phyloP scores from a whole-genome alignment of 2,329 filamentous ascomycete genomes.

The Coniochaeta ligniaria region DNA sequence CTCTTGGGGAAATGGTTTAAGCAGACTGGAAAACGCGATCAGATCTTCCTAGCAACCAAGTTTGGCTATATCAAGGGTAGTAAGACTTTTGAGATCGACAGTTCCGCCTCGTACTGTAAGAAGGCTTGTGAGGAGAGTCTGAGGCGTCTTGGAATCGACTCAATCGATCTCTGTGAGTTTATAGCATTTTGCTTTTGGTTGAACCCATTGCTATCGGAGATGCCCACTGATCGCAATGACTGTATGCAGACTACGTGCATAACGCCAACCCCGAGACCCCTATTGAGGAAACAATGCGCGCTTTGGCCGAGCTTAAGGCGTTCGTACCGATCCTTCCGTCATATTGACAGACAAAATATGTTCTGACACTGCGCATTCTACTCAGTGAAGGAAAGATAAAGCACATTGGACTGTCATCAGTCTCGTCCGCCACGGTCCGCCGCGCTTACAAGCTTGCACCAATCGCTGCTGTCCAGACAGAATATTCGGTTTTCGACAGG shows the following conservation, averaged over 20 bases:
- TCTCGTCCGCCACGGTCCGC: slow-evolving; percentile 38
- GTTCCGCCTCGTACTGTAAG: slow-evolving; percentile 23
- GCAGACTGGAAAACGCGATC: slow-evolving; percentile 28
- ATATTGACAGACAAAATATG: not conserved
- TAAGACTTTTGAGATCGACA: not conserved
- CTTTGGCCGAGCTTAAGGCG: slow-evolving; percentile 32
- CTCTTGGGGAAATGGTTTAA: slow-evolving; percentile 36
- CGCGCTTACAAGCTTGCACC: slow-evolving; percentile 40
- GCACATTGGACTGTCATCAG: slow-evolving; percentile 43
- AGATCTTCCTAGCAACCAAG: slow-evolving; percentile 39
- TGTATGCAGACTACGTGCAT: slow-evolving; percentile 28
- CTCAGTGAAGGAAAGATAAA: slow-evolving; percentile 43
- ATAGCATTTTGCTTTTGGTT: not conserved
- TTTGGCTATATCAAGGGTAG: slow-evolving; percentile 16
- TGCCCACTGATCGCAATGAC: not conserved
- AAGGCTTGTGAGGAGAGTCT: slow-evolving; percentile 29
- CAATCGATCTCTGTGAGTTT: slow-evolving; percentile 32
- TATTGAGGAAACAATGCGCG: slow-evolving; percentile 38
- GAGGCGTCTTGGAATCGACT: slow-evolving; percentile 28
- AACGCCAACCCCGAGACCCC: slow-evolving; percentile 31
- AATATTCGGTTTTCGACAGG: slow-evolving; percentile 40
- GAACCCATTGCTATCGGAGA: not conserved
- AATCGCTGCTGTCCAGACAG: slow-evolving; percentile 45
- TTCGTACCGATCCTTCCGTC: slow-evolving; percentile 7
- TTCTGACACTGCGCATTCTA: slow-evolving; percentile 6